phyloP scores from a whole-genome alignment of 192 early-diverging fungal genomes.

The Coemansia sp. region DNA sequence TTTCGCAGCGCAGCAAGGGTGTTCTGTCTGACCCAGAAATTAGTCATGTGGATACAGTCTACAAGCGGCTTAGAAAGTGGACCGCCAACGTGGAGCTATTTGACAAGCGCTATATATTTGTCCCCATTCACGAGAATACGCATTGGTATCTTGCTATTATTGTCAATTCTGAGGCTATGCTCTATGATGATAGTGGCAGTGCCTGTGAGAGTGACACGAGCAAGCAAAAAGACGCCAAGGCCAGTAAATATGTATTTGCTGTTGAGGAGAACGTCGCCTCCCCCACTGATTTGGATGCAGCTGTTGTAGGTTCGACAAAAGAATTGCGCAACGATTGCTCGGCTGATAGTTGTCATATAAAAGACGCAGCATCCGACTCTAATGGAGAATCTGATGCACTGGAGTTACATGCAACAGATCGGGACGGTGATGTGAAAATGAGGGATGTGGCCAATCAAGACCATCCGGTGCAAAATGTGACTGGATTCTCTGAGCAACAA shows the following conservation, averaged over 20 bases:
- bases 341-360: too few relatives aligned
- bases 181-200: constrained; percentile 5
- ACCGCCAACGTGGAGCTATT: constrained; percentile 76
- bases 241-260: too few relatives aligned
- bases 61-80: constrained; percentile 74
- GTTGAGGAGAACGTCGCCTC: neutral
- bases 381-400: neutral
- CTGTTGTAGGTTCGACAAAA: too few relatives aligned
- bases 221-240: neutral
- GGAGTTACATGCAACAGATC: neutral
- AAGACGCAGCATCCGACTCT: neutral
- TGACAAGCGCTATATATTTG: constrained; percentile 69
- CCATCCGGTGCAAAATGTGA: too few relatives aligned
- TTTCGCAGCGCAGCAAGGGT: constrained; percentile 50
- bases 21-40: neutral
- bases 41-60: constrained; percentile 47
- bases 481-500: neutral
- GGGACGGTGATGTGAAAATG: constrained; percentile 18
- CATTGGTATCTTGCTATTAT: constrained; percentile 91
- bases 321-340: too few relatives aligned
- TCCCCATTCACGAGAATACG: constrained; percentile 87
- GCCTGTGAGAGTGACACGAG: neutral
- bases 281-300: neutral
- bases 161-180: constrained; percentile 62
- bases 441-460: constrained; percentile 21